Conservation (phyloP, 257 asterid species). For the Avicennia marina region DNA sequence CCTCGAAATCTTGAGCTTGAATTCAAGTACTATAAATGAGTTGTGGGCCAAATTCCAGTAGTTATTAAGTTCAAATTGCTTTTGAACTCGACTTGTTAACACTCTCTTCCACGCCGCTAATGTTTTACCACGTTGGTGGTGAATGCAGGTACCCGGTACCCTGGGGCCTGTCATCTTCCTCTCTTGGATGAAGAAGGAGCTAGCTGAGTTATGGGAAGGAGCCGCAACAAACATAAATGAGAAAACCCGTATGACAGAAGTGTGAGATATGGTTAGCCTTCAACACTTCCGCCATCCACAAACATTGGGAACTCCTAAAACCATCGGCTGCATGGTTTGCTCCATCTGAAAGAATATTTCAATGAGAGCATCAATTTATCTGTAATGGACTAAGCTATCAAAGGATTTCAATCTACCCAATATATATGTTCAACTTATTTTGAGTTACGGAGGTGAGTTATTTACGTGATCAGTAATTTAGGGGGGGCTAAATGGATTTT, state of each 20-base stretch:
- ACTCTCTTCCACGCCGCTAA: background rate
- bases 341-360: background rate
- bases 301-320: background rate
- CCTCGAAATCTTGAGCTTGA: no score
- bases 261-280: conserved; percentile 18
- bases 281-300: background rate
- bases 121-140: background rate
- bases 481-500: no score
- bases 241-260: conserved; percentile 52
- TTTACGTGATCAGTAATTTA: no score
- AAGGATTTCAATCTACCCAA: background rate
- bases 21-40: no score
- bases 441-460: no score
- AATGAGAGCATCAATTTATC: background rate
- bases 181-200: conserved; percentile 80
- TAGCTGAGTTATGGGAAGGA: conserved; percentile 89
- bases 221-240: conserved; percentile 38
- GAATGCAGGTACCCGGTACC: conserved; percentile 77
- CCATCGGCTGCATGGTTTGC: background rate
- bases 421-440: no score
- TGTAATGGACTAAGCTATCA: background rate
- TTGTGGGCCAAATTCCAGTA: no score
- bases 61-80: background rate
- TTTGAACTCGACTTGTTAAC: background rate
- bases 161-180: conserved; percentile 74